Conservation (phyloP, 345 rosid species). For the Citrus reticulata region DNA sequence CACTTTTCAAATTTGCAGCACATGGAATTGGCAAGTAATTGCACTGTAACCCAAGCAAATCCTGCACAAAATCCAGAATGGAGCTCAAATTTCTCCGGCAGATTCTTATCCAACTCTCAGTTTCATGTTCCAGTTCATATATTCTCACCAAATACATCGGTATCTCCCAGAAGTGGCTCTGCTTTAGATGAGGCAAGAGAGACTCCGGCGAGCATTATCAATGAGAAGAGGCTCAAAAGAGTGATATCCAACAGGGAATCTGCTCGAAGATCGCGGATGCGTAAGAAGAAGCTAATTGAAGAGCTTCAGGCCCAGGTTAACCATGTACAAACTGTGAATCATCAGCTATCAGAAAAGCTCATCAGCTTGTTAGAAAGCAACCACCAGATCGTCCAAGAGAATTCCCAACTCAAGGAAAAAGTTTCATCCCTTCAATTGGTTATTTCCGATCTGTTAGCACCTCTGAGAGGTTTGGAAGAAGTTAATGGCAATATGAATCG, state of each 20-base stretch:
- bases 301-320: conserved; percentile 66
- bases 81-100: conserved; percentile 15
- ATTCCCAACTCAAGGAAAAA: conserved; percentile 67
- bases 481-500: conserved; percentile 18
- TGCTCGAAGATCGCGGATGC: conserved; percentile 63
- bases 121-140: conserved; percentile 30
- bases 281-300: conserved; percentile 74
- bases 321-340: conserved; percentile 51
- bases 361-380: conserved; percentile 60
- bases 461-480: conserved; percentile 38
- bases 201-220: conserved; percentile 10
- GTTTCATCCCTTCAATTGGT: conserved; percentile 56
- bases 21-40: conserved; percentile 12
- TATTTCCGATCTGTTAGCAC: conserved; percentile 45
- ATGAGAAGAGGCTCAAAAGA: conserved; percentile 63
- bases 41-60: conserved; percentile 15
- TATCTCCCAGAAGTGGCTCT: conserved; percentile 18
- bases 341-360: conserved; percentile 65
- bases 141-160: conserved; percentile 29
- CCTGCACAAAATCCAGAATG: conserved; percentile 36
- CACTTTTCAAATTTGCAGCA: conserved; percentile 13
- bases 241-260: conserved; percentile 79
- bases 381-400: conserved; percentile 67
- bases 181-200: conserved; percentile 25
- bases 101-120: conserved; percentile 23